These are phyloP conservation scores for Ministeria vibrans DNA, from an alignment of 78 protist species.

Conservation along the genomic window DNA sequence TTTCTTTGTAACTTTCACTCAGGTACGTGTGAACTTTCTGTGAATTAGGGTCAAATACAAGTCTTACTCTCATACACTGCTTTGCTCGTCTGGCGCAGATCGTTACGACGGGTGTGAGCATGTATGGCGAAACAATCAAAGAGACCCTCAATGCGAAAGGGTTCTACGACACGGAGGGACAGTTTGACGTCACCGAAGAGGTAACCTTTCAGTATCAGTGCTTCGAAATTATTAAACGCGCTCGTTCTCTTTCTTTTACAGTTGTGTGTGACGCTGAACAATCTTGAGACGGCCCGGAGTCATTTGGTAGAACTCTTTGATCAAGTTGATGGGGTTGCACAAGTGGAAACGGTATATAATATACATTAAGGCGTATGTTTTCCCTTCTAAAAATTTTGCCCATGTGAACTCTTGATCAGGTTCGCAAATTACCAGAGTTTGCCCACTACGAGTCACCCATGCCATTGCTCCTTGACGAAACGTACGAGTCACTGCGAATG, in stretches of 20 bases:
- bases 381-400: too few species aligned
- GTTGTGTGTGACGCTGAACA: slow-evolving; percentile 2
- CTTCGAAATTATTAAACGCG: background rate
- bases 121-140: background rate
- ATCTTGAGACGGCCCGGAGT: background rate
- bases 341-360: too few species aligned
- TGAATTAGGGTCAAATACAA: too few species aligned
- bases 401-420: too few species aligned
- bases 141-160: background rate
- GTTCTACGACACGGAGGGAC: background rate
- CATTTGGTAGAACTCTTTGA: background rate
- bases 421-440: too few species aligned
- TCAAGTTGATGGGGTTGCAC: too few species aligned
- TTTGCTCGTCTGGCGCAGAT: background rate
- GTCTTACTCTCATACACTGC: too few species aligned
- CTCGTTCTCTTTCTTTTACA: background rate
- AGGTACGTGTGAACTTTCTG: too few species aligned
- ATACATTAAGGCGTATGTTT: too few species aligned
- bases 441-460: background rate
- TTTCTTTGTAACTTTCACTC: too few species aligned
- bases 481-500: background rate
- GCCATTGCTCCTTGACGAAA: background rate
- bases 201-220: background rate
- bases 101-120: background rate
- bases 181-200: slow-evolving; percentile 1